These are phyloP conservation scores for Penicillium sp. DNA, from an alignment of 2,329 filamentous ascomycete genomes.

Conservation along the genomic window DNA sequence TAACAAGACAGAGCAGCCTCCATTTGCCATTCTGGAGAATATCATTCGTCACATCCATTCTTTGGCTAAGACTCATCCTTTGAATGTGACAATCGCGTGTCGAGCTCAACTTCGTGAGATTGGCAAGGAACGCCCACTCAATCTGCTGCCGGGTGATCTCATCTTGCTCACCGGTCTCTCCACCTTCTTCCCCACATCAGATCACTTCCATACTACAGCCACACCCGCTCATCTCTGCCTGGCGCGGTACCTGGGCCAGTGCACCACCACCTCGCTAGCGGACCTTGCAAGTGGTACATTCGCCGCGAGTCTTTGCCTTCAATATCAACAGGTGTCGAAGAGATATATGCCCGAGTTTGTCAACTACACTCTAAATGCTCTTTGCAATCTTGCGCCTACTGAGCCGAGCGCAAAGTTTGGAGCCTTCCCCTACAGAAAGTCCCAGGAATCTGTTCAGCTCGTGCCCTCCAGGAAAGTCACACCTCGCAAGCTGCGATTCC, in stretches of 20 bases:
- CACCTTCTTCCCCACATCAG: conserved; percentile 83
- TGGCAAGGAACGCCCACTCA: conserved; percentile 44
- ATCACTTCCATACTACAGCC: conserved; percentile 91
- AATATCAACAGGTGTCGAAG: conserved; percentile 76
- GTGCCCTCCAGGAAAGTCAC: conserved; percentile 25
- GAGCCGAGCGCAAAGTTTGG: conserved; percentile 44
- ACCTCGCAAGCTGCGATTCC: conserved; percentile 50
- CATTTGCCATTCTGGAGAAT: conserved; percentile 64
- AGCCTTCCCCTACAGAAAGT: conserved; percentile 54
- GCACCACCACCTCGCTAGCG: conserved; percentile 54
- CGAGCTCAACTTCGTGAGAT: conserved; percentile 58
- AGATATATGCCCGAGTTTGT: conserved; percentile 82
- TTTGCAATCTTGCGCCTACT: conserved; percentile 57
- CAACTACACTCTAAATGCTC: conserved; percentile 67
- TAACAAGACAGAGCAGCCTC: conserved; percentile 42
- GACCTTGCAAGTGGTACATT: conserved; percentile 69
- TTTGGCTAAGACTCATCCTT: conserved; percentile 72
- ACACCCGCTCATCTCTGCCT: conserved; percentile 85
- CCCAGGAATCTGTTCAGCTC: conserved; percentile 46
- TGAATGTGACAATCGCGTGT: conserved; percentile 69
- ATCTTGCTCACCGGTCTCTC: conserved; percentile 74
- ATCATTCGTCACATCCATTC: conserved; percentile 87
- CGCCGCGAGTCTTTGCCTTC: conserved; percentile 65
- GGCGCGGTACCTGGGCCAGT: conserved; percentile 71
- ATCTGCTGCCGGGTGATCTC: conserved; percentile 60